These are phyloP conservation scores for Globisporangium abappressorium DNA, from an alignment of 352 stramenopile genomes.

Conservation along the genomic window DNA sequence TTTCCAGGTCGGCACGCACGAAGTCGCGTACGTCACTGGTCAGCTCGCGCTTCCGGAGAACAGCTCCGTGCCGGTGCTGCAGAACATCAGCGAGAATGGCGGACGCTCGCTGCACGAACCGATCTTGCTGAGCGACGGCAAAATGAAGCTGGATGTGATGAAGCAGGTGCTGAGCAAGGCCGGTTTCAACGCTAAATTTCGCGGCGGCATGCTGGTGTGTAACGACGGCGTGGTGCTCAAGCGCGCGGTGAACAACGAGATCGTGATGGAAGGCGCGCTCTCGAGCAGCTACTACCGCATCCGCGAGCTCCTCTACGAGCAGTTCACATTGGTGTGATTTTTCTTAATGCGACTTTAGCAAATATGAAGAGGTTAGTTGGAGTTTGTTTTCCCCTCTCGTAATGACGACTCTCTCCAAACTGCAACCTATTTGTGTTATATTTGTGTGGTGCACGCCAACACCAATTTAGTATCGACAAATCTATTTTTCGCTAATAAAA, in stretches of 20 bases:
- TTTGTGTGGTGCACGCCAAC: too few species aligned
- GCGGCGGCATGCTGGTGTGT: constrained; percentile 87
- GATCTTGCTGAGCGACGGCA: constrained; percentile 84
- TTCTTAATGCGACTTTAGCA: not conserved
- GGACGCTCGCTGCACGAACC: constrained; percentile 57
- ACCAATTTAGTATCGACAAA: not conserved
- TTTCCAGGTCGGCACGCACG: constrained; percentile 70
- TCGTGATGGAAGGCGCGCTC: constrained; percentile 82
- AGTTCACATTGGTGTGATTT: constrained; percentile 81
- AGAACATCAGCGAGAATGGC: constrained; percentile 42
- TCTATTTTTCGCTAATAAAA: not conserved
- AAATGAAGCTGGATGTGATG: constrained; percentile 89
- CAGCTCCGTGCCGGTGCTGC: constrained; percentile 68
- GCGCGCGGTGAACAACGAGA: constrained; percentile 83
- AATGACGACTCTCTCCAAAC: constrained; percentile 1
- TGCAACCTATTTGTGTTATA: too few species aligned
- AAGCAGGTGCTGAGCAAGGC: constrained; percentile 85
- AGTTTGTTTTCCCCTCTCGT: not conserved
- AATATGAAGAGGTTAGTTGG: not conserved
- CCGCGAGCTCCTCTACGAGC: constrained; percentile 80
- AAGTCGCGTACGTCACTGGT: constrained; percentile 85
- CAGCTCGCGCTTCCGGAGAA: constrained; percentile 66
- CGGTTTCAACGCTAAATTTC: constrained; percentile 88
- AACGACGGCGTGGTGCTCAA: constrained; percentile 88
- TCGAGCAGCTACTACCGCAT: constrained; percentile 88